Percentiles rank a stretch among this genome's conserved stretches.
phyloP scores from a whole-genome alignment of 2,329 filamentous ascomycete species.

The Colletotrichum sp. region DNA sequence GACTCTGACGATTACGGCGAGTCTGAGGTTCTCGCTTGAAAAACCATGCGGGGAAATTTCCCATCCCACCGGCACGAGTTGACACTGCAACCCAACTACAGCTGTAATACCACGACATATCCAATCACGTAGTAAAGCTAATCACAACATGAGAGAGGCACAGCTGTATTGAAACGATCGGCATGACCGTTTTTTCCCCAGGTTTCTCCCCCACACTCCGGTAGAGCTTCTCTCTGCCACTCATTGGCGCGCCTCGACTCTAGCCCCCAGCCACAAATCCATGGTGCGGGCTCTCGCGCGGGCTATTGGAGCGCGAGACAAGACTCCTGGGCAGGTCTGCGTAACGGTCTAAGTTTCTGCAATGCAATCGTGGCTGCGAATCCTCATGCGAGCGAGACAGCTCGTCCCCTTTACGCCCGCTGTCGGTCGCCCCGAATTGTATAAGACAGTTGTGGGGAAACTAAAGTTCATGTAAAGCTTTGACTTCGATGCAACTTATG shows the following conservation, averaged over 20 bases:
- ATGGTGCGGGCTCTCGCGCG: neutral
- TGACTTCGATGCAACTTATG: neutral
- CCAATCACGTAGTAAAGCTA: neutral
- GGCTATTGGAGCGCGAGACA: neutral
- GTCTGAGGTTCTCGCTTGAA: neutral
- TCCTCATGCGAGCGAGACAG: neutral
- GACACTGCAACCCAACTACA: neutral
- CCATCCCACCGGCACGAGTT: neutral
- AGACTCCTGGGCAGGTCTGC: neutral
- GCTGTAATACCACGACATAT: neutral
- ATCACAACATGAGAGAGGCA: neutral
- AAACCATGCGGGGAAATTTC: neutral
- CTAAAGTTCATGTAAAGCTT: neutral
- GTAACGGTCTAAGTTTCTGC: neutral
- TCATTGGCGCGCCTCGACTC: neutral
- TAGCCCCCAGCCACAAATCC: neutral
- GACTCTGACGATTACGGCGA: neutral
- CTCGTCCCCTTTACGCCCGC: neutral
- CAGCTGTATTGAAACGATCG: neutral
- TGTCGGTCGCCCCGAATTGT: neutral
- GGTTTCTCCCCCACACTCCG: neutral
- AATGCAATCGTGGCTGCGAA: neutral
- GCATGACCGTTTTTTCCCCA: neutral
- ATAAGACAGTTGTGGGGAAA: neutral
- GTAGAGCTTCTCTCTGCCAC: neutral